These are phyloP conservation scores for Viola odorata DNA, from an alignment of 345 rosid species.

Conservation along the genomic window DNA sequence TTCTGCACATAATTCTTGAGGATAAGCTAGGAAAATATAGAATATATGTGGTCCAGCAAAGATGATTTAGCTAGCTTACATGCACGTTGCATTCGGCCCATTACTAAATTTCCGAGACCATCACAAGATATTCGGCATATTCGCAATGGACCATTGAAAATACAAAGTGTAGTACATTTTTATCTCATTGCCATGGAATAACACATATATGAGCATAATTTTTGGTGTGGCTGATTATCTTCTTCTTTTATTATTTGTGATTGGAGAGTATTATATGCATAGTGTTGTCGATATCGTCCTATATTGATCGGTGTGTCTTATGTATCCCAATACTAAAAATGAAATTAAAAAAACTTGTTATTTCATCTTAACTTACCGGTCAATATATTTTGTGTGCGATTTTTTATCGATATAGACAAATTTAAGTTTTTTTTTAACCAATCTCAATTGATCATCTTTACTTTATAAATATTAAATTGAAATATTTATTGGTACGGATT, in stretches of 20 bases:
- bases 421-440: too few species aligned
- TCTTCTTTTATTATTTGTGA: too few species aligned
- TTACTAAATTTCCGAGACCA: too few species aligned
- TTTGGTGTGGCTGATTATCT: neutral
- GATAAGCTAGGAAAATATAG: conserved; percentile 21
- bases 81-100: neutral
- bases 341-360: neutral
- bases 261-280: too few species aligned
- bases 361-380: neutral
- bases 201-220: neutral
- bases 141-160: conserved; percentile 16
- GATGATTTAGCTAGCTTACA: neutral
- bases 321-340: neutral
- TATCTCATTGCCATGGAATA: conserved; percentile 1
- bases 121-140: conserved; percentile 22
- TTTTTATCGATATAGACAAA: too few species aligned
- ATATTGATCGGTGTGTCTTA: neutral
- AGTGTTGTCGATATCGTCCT: neutral
- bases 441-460: too few species aligned
- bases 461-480: too few species aligned
- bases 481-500: too few species aligned
- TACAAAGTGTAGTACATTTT: too few species aligned
- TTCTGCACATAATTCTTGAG: conserved; percentile 4
- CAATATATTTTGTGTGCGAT: too few species aligned
- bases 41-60: conserved; percentile 21